Evolutionary conservation across 257 asterid species (phyloP), one percentile per base, ranked within the genome.

Genomic region (Jacaranda mimosifolia): DNA sequence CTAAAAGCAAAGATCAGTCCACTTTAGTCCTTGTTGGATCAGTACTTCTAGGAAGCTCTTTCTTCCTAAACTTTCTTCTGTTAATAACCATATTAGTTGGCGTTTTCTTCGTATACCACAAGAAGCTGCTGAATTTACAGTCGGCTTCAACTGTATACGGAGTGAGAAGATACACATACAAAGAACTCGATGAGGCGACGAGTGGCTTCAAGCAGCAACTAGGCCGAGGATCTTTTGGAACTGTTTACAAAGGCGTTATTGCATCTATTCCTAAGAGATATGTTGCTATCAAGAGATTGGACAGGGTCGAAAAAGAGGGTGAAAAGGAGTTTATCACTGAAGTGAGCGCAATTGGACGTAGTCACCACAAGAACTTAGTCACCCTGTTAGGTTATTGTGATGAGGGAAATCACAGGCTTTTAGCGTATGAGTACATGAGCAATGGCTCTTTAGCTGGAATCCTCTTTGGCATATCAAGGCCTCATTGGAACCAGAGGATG

Each of bases 341-440:
- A 70, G 84, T 89, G 5, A 73, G 75, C 5, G 81, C 79, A 17
- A 87, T 89, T 7, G 91, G 93, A 40, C 83, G 39, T 19, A 88
- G 88, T 19, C 89, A 85, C 55, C 92, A 90, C 78, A 88, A 87
- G 91, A 89, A 90, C 74, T 56, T 88, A 68, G 90, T 88, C 49
- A 69, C 76, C 2, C 67, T 90, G 26, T 73, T 85, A 6, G 91
- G 96, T 17, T 87, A 63, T 70, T 83, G 91, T 60, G 76, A 87
- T 12, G 86, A 87, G 63, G 89, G 86, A 18, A 32, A 36, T 1
- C 73, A 87, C 53, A 86, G 87, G 0, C 73, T 87, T 9, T 38
- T 87, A 39, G 89, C 80, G 3, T 87, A 84, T 11, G 91, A 84
- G 46, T 80, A 77, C 84, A 63, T 85, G 86, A 78, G 85, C 67